Evolutionary conservation across 2,329 filamentous ascomycete species (phyloP).

Genomic region (Neonectria neomacrospora): DNA sequence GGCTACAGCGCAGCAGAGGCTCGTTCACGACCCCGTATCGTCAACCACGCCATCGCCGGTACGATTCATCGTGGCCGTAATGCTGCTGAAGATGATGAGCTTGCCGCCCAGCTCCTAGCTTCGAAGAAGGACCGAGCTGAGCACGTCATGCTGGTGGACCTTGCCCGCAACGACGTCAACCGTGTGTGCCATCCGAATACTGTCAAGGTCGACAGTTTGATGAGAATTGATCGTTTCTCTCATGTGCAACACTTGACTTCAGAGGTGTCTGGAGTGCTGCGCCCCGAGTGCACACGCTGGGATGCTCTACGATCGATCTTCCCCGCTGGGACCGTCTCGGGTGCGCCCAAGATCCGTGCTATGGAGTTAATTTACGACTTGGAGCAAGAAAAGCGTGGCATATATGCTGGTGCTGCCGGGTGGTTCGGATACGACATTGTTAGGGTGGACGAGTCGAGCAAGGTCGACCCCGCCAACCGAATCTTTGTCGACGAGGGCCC

Average conservation of each 20-base stretch:
- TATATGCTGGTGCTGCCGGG: slow-evolving; percentile 95
- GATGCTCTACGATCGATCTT: slow-evolving; percentile 97
- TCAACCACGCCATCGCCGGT: slow-evolving; percentile 96
- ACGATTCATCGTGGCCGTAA: slow-evolving; percentile 85
- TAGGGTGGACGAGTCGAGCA: slow-evolving; percentile 66
- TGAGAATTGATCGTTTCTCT: slow-evolving; percentile 94
- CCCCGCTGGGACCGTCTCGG: slow-evolving; percentile 94
- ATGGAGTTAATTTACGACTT: slow-evolving; percentile 98
- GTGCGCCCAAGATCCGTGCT: slow-evolving; percentile 93
- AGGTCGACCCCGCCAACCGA: slow-evolving; percentile 42
- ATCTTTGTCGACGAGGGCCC: slow-evolving; percentile 72
- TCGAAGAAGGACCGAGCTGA: slow-evolving; percentile 87
- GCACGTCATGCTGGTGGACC: slow-evolving; percentile 97
- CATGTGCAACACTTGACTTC: slow-evolving; percentile 98
- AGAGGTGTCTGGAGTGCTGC: slow-evolving; percentile 91
- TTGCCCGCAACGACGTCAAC: slow-evolving; percentile 96
- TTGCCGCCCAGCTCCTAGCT: slow-evolving; percentile 71
- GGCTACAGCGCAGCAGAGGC: slow-evolving; percentile 41
- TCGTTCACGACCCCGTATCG: slow-evolving; percentile 82
- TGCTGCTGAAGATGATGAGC: slow-evolving; percentile 82
- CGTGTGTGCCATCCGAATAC: slow-evolving; percentile 91
- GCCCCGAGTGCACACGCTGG: slow-evolving; percentile 86
- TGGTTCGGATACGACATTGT: slow-evolving; percentile 92
- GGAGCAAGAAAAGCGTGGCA: slow-evolving; percentile 91
- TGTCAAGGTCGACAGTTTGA: slow-evolving; percentile 90